A percentile compares a stretch with the other conserved stretches of the same genome.
Conservation (phyloP, 495 filamentous ascomycete species). For the Hypoxylon fragiforme region DNA sequence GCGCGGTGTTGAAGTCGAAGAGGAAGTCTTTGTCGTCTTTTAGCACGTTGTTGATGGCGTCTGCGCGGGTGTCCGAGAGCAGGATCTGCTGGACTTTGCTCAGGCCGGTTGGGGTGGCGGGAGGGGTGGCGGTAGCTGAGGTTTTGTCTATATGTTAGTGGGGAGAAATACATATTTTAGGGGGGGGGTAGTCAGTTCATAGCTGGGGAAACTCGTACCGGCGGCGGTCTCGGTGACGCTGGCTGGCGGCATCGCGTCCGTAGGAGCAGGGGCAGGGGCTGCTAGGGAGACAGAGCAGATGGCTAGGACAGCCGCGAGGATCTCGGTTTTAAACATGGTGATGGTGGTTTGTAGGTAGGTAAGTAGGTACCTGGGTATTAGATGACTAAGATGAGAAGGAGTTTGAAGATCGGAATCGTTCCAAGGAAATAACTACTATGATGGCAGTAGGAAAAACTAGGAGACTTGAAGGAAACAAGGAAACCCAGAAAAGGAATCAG, state of each 20-base stretch:
- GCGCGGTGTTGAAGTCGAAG: conserved; percentile 45
- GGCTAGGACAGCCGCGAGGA: conserved; percentile 33
- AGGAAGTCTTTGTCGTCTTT: conserved; percentile 38
- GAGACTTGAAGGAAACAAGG: conserved; percentile 21
- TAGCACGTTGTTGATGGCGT: conserved; percentile 38
- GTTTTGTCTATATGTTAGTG: too few species aligned
- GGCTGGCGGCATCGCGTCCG: too few species aligned
- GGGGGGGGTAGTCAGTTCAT: too few species aligned
- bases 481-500: conserved; percentile 7
- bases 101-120: conserved; percentile 12
- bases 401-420: not conserved
- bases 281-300: conserved; percentile 23
- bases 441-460: conserved; percentile 8
- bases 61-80: conserved; percentile 31
- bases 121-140: not conserved
- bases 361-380: too few species aligned
- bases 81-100: conserved; percentile 33
- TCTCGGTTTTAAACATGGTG: conserved; percentile 21
- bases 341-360: too few species aligned
- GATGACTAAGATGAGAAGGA: not conserved
- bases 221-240: conserved; percentile 1
- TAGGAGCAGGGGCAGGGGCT: conserved; percentile 13
- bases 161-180: too few species aligned
- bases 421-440: conserved; percentile 3
- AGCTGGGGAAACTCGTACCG: not conserved